Evolutionary conservation across 352 stramenopile genomes (phyloP).

Genomic region (Globisporangium yorkense): DNA sequence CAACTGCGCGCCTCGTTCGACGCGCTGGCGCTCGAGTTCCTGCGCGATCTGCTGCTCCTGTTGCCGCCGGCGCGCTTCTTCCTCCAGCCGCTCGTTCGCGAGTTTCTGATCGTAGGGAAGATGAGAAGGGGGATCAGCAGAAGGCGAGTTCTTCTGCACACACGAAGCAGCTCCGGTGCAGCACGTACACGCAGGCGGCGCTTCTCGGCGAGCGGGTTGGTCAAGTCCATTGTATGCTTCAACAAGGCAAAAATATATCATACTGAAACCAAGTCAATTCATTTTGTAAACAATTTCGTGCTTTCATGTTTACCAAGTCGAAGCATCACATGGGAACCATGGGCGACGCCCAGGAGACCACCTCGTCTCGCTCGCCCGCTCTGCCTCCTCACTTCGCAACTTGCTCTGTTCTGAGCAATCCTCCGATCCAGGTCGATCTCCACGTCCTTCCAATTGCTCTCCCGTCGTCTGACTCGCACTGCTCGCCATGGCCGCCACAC

Average conservation of each 20-base stretch:
- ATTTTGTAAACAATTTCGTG: neutral
- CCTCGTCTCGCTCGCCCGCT: too few species aligned
- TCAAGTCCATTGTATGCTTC: neutral
- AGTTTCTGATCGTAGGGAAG: conserved; percentile 37
- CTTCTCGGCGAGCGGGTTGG: conserved; percentile 34
- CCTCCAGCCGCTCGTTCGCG: conserved; percentile 60
- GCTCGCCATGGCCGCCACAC: neutral
- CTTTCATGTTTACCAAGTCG: neutral
- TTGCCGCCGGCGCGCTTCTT: conserved; percentile 38
- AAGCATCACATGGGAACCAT: too few species aligned
- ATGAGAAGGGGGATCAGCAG: neutral
- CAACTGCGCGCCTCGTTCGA: conserved; percentile 34
- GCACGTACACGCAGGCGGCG: conserved; percentile 28
- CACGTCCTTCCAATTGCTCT: too few species aligned
- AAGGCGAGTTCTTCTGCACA: neutral
- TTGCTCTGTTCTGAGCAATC: neutral
- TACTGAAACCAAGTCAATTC: neutral
- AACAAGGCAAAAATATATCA: neutral
- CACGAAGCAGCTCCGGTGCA: neutral
- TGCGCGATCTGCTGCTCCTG: conserved; percentile 34
- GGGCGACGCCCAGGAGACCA: too few species aligned
- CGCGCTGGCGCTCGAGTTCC: conserved; percentile 35
- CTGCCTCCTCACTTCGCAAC: neutral
- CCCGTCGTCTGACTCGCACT: neutral
- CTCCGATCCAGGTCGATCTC: neutral